These are phyloP conservation scores for Inosperma sp. DNA, from an alignment of 768 basidiomycete species.

Conservation along the genomic window DNA sequence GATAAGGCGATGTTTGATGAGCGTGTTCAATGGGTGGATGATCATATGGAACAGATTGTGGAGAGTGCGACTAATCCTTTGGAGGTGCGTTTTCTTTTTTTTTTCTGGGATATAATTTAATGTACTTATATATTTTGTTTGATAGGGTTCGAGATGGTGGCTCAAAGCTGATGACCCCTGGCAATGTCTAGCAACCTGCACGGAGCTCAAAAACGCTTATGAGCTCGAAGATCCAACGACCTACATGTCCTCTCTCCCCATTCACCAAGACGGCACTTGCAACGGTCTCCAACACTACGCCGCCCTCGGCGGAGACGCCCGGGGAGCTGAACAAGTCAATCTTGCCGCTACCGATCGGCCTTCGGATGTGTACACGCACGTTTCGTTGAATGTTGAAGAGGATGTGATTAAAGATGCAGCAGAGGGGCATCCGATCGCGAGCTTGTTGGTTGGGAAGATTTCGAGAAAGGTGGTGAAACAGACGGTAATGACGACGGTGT, in stretches of 20 bases:
- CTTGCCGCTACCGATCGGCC: slow-evolving; percentile 78
- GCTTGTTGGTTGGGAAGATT: slow-evolving; percentile 68
- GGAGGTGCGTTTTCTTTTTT: slow-evolving; percentile 41
- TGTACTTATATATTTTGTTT: not conserved
- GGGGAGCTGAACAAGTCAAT: slow-evolving; percentile 91
- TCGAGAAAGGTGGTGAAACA: slow-evolving; percentile 96
- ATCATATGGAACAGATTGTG: slow-evolving; percentile 69
- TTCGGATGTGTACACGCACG: slow-evolving; percentile 92
- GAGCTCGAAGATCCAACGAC: slow-evolving; percentile 63
- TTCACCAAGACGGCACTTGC: slow-evolving; percentile 98
- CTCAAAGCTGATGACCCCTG: slow-evolving; percentile 88
- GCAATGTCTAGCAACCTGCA: slow-evolving; percentile 93
- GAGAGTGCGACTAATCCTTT: slow-evolving; percentile 82
- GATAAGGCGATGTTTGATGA: slow-evolving; percentile 96
- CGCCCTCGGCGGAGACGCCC: slow-evolving; percentile 87
- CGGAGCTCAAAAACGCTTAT: slow-evolving; percentile 80
- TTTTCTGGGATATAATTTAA: not conserved
- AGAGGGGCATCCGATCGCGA: slow-evolving; percentile 50
- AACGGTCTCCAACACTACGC: slow-evolving; percentile 99
- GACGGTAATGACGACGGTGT: slow-evolving; percentile 99
- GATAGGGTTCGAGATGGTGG: slow-evolving; percentile 84
- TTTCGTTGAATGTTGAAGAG: slow-evolving; percentile 80
- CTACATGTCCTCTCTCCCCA: slow-evolving; percentile 66
- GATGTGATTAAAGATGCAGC: slow-evolving; percentile 53
- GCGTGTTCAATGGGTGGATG: slow-evolving; percentile 72